Conservation (phyloP, 306 rosid species). For the Abrus pulchellus region DNA sequence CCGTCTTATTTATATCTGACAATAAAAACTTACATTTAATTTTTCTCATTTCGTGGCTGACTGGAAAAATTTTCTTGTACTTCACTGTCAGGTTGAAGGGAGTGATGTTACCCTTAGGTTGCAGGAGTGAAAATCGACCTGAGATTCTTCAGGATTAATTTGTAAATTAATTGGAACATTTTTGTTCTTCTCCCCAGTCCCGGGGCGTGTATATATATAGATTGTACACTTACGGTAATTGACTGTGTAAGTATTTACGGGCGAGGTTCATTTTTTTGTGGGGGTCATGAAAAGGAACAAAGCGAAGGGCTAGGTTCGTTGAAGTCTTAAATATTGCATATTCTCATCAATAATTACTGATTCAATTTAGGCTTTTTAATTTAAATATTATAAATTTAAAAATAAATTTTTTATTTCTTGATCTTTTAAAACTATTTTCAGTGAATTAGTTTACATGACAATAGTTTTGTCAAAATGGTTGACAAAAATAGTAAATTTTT, state of each 20-base stretch:
- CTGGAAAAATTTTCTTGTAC: neutral
- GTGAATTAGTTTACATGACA: too few species aligned
- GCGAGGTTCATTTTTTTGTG: neutral
- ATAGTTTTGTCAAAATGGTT: too few species aligned
- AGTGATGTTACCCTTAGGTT: slow-evolving; percentile 27
- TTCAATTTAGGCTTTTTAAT: neutral
- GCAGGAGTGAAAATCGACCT: slow-evolving; percentile 40
- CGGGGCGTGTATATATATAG: slow-evolving; percentile 15
- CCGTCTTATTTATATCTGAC: neutral
- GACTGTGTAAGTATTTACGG: slow-evolving; percentile 46
- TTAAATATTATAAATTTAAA: neutral
- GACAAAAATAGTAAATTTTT: too few species aligned
- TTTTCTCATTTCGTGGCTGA: neutral
- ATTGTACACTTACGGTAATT: slow-evolving; percentile 9
- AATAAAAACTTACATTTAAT: neutral
- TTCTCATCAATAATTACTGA: slow-evolving; percentile 2
- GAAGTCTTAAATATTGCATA: neutral
- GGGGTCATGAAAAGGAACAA: too few species aligned
- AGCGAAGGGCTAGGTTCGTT: slow-evolving; percentile 10
- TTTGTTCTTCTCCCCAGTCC: neutral
- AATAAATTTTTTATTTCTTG: too few species aligned
- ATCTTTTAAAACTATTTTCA: too few species aligned
- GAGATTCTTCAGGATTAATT: slow-evolving; percentile 18
- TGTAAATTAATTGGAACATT: slow-evolving; percentile 30
- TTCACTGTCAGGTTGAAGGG: slow-evolving; percentile 45